These are phyloP conservation scores for Skeletonema marinoi DNA, from an alignment of 108 stramenopile species.

Conservation along the genomic window DNA sequence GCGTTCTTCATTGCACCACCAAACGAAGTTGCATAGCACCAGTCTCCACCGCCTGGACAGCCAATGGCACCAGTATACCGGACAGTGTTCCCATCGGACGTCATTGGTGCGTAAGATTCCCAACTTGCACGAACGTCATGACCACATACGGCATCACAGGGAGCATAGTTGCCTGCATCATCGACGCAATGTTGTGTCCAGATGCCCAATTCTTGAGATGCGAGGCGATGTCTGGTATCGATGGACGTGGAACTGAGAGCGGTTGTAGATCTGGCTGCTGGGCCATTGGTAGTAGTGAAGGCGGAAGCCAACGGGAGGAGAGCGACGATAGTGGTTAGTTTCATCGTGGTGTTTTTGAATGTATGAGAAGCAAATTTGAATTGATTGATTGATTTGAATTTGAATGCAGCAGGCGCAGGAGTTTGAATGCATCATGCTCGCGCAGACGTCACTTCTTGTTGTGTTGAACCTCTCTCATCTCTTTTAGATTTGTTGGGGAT, in stretches of 20 bases:
- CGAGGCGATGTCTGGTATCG: slow-evolving; percentile 25
- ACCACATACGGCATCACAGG: slow-evolving; percentile 16
- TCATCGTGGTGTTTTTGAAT: not conserved
- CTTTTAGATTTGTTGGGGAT: not conserved
- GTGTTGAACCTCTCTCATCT: not conserved
- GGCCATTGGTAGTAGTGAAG: not conserved
- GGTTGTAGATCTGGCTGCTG: not conserved
- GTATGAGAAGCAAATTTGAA: too few relatives aligned
- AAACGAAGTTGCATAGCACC: slow-evolving; percentile 15
- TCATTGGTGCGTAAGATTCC: slow-evolving; percentile 30
- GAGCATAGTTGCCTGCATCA: slow-evolving; percentile 1
- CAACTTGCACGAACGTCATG: slow-evolving; percentile 17
- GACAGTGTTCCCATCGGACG: not conserved
- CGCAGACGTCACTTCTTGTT: too few relatives aligned
- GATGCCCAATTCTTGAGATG: slow-evolving; percentile 26
- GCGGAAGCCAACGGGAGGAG: slow-evolving; percentile 8
- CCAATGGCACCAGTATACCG: slow-evolving; percentile 14
- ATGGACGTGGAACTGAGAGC: not conserved
- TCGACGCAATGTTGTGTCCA: slow-evolving; percentile 18
- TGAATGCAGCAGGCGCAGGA: too few relatives aligned
- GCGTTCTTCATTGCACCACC: not conserved
- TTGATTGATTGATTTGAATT: not conserved
- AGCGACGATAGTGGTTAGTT: not conserved
- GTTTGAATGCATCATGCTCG: too few relatives aligned
- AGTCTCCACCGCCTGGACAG: slow-evolving; percentile 35